A percentile compares a stretch with the other conserved stretches of the same genome.
Conservation (phyloP, 2,329 filamentous ascomycete genomes). For the Aspergillus viridinutans region DNA sequence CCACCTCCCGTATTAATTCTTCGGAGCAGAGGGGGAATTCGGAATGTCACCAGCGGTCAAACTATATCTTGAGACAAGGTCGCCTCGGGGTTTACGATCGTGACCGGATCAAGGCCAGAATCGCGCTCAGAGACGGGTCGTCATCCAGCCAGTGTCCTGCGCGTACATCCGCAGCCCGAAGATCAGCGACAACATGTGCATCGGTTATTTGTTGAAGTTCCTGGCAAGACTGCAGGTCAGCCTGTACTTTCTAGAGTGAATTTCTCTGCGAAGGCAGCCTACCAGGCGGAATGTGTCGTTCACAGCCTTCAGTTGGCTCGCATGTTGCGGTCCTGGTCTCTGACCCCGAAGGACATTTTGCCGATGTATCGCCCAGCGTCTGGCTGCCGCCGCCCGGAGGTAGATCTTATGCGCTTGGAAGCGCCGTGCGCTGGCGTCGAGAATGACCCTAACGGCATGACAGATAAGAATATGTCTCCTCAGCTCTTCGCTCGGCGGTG, state of each 20-base stretch:
- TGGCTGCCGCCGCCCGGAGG: conserved; percentile 54
- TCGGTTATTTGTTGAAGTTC: conserved; percentile 57
- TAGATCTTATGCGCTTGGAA: conserved; percentile 61
- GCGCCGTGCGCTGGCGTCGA: conserved; percentile 56
- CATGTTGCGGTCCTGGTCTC: conserved; percentile 45
- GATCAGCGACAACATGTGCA: conserved; percentile 51
- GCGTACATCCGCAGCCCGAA: conserved; percentile 51
- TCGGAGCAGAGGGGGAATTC: not conserved
- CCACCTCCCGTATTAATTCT: not conserved
- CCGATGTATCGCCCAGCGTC: conserved; percentile 56
- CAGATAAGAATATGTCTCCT: not conserved
- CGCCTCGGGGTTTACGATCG: conserved; percentile 23
- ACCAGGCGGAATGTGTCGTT: conserved; percentile 48
- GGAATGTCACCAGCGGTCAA: not conserved
- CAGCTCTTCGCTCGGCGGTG: not conserved
- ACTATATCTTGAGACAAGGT: conserved; percentile 1
- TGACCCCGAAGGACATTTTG: conserved; percentile 49
- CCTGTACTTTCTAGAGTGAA: not conserved
- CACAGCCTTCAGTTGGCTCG: conserved; percentile 46
- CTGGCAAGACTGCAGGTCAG: conserved; percentile 29
- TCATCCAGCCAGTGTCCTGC: conserved; percentile 60
- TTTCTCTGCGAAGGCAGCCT: conserved; percentile 19
- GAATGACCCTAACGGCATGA: conserved; percentile 48
- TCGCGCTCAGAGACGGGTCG: conserved; percentile 53
- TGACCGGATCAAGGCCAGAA: conserved; percentile 43